Evolutionary conservation across 768 basidiomycete genomes (phyloP).

Genomic region (Suillus brevipes): DNA sequence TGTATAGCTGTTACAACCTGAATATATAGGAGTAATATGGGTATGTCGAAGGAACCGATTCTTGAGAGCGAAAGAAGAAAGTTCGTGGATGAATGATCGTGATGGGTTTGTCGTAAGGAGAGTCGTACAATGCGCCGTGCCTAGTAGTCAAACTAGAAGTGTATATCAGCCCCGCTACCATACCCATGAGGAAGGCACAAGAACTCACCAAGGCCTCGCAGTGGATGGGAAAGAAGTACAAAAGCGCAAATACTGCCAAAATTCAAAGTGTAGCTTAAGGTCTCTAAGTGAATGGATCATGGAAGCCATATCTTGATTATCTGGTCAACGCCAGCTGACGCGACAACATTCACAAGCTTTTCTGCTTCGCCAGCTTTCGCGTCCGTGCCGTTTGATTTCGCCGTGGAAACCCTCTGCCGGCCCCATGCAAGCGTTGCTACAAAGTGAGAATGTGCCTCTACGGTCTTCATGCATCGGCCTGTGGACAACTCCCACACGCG

Average conservation of each 20-base stretch:
- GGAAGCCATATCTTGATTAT: conserved; percentile 66
- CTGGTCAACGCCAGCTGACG: conserved; percentile 69
- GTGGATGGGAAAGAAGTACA: conserved; percentile 11
- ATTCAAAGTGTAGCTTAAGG: conserved; percentile 8
- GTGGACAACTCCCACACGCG: conserved; percentile 87
- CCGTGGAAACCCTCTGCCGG: conserved; percentile 46
- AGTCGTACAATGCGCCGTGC: conserved; percentile 2
- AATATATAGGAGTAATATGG: conserved; percentile 34
- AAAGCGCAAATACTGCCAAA: conserved; percentile 15
- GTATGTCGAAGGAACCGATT: conserved; percentile 28
- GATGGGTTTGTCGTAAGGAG: conserved; percentile 31
- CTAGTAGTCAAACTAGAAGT: conserved; percentile 1
- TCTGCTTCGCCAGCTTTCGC: conserved; percentile 39
- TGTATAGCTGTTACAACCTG: conserved; percentile 12
- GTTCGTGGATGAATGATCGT: conserved; percentile 32
- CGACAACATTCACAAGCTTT: conserved; percentile 68
- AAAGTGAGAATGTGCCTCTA: conserved; percentile 87
- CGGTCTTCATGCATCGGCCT: conserved; percentile 81
- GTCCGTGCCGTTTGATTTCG: conserved; percentile 40
- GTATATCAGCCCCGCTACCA: conserved; percentile 12
- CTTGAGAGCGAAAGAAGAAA: conserved; percentile 18
- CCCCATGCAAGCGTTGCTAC: conserved; percentile 85
- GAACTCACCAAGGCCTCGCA: conserved; percentile 19
- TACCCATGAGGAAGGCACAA: conserved; percentile 2
- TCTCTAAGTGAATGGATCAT: conserved; percentile 29